Evolutionary conservation across 164 flowering plant genomes (phyloP).

Genomic region (Stephania yunnanensis): DNA sequence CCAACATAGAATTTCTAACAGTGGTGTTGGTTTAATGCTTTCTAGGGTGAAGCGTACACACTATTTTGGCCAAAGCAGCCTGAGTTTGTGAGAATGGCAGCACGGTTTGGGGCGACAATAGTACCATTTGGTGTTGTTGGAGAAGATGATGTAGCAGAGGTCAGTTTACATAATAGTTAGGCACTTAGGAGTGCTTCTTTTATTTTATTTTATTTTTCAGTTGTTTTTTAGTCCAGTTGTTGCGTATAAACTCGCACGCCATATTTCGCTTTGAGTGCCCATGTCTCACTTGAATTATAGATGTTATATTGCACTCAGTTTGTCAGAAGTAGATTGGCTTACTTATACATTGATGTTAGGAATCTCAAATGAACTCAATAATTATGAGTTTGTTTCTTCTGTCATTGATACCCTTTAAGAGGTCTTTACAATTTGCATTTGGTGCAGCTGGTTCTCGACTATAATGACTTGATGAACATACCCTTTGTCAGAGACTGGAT

Average conservation of each 20-base stretch:
- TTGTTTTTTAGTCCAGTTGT: no score
- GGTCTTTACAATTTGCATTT: not conserved
- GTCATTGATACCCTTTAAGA: not conserved
- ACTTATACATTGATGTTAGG: not conserved
- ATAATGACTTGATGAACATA: slow-evolving; percentile 60
- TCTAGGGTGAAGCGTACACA: slow-evolving; percentile 79
- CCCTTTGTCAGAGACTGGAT: slow-evolving; percentile 47
- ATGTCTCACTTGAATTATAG: not conserved
- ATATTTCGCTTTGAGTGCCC: not conserved
- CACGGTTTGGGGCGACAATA: slow-evolving; percentile 77
- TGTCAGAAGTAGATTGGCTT: not conserved
- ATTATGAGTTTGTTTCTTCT: not conserved
- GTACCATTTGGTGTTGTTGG: slow-evolving; percentile 90
- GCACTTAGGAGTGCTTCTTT: no score
- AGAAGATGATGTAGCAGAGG: slow-evolving; percentile 72
- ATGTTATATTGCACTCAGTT: not conserved
- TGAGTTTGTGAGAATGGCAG: slow-evolving; percentile 96
- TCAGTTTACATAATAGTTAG: slow-evolving; percentile 25
- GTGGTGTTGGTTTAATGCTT: slow-evolving; percentile 1
- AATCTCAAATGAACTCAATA: not conserved
- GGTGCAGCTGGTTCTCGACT: slow-evolving; percentile 51
- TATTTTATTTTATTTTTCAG: no score
- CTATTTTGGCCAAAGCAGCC: slow-evolving; percentile 80
- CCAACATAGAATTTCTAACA: not conserved
- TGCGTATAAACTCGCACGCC: no score